These are phyloP conservation scores for Penicillium expansum DNA, from an alignment of 2,329 filamentous ascomycete genomes.

Conservation along the genomic window DNA sequence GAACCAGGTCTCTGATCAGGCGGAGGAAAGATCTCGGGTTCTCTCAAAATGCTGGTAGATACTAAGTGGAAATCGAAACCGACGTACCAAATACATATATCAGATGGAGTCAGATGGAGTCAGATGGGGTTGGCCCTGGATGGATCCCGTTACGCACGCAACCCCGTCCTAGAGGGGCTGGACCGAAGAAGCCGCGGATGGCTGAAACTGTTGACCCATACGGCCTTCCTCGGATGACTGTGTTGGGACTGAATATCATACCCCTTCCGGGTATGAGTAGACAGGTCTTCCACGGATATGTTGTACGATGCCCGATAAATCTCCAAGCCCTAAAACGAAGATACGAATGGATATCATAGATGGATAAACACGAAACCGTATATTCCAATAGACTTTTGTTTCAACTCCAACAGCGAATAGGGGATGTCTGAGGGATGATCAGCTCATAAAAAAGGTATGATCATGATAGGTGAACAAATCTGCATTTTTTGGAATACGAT, in stretches of 20 bases:
- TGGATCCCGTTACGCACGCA: neutral
- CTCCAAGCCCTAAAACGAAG: neutral
- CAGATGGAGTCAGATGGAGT: neutral
- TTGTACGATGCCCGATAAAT: neutral
- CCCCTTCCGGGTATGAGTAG: constrained; percentile 8
- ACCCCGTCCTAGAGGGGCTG: neutral
- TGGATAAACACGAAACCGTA: neutral
- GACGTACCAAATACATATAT: neutral
- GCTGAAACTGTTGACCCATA: neutral
- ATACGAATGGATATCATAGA: neutral
- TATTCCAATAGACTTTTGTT: neutral
- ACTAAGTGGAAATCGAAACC: neutral
- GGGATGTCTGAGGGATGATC: neutral
- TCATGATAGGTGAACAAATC: neutral
- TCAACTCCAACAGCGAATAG: neutral
- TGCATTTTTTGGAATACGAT: neutral
- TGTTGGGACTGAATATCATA: neutral
- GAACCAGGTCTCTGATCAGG: neutral
- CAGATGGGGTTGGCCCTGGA: neutral
- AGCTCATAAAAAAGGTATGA: neutral
- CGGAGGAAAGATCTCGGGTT: no score
- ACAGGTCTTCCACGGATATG: constrained; percentile 16
- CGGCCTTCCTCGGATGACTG: neutral
- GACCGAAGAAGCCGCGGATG: neutral
- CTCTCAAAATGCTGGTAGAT: neutral